Percentiles rank a stretch among this genome's conserved stretches.
phyloP scores from a whole-genome alignment of 306 rosid genomes.

The Betula pendula region DNA sequence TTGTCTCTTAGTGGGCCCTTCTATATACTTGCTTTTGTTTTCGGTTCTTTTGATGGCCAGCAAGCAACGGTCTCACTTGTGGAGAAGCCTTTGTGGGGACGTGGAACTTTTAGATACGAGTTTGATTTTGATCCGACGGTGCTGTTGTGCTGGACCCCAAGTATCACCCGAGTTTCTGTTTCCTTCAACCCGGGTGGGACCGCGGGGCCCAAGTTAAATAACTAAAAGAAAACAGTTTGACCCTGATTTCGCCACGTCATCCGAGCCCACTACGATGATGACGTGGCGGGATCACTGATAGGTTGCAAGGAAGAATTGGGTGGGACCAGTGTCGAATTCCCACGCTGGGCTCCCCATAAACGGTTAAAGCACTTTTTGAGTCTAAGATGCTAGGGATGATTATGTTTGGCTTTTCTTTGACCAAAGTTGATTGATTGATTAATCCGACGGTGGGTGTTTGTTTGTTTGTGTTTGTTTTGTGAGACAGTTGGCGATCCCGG shows the following conservation, averaged over 20 bases:
- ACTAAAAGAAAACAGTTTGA: not conserved
- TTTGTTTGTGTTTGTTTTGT: conserved; percentile 23
- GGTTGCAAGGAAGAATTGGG: not conserved
- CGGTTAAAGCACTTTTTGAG: not conserved
- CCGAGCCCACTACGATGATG: not conserved
- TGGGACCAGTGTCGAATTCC: not conserved
- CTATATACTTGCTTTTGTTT: conserved; percentile 6
- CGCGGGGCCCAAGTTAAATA: conserved; percentile 1
- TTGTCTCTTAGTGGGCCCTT: not conserved
- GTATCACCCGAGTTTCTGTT: not conserved
- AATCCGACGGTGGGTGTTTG: conserved; percentile 11
- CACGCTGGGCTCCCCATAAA: not conserved
- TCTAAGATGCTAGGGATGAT: not conserved
- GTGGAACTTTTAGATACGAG: conserved; percentile 6
- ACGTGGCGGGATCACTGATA: not conserved
- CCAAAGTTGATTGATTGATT: not conserved
- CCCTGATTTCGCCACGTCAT: conserved; percentile 18
- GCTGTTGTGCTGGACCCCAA: not conserved
- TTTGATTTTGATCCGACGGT: conserved; percentile 13
- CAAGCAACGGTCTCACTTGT: conserved; percentile 23
- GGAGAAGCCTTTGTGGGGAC: conserved; percentile 41
- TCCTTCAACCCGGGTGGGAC: not conserved
- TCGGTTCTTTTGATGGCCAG: conserved; percentile 41
- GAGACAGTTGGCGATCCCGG: conserved; percentile 88
- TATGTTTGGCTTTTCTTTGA: too few species aligned